phyloP scores from a whole-genome alignment of 345 rosid genomes.

The Corchorus capsularis region DNA sequence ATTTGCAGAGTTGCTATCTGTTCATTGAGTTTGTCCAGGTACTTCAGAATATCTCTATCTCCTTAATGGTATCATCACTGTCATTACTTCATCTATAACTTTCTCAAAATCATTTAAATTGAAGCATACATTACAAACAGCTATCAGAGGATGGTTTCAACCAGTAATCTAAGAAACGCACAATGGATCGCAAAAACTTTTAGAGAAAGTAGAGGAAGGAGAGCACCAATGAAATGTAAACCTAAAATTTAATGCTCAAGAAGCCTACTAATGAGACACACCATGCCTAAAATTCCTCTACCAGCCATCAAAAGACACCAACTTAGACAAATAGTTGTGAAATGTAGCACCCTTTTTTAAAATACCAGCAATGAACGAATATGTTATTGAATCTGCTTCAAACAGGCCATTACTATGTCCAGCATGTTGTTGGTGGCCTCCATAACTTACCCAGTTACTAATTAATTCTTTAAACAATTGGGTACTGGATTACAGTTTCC shows the following conservation, averaged over 20 bases:
- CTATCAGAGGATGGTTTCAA: neutral
- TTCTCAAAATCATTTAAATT: neutral
- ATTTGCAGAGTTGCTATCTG: neutral
- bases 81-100: neutral
- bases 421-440: neutral
- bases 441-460: neutral
- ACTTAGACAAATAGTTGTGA: neutral
- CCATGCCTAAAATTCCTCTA: neutral
- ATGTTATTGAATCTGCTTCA: neutral
- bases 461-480: neutral
- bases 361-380: neutral
- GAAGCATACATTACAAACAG: neutral
- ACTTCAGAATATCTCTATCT: neutral
- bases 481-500: neutral
- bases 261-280: neutral
- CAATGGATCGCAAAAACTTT: neutral
- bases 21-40: constrained; percentile 7
- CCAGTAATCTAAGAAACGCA: neutral
- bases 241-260: neutral
- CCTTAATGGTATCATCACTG: neutral
- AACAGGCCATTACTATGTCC: neutral
- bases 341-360: neutral
- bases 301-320: neutral
- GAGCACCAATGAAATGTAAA: neutral
- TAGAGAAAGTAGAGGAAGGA: neutral